Percentiles rank a stretch among this genome's conserved stretches.
These are phyloP conservation scores for Asparagopsis taxiformis DNA, from an alignment of 31 red algal species.

Conservation along the genomic window DNA sequence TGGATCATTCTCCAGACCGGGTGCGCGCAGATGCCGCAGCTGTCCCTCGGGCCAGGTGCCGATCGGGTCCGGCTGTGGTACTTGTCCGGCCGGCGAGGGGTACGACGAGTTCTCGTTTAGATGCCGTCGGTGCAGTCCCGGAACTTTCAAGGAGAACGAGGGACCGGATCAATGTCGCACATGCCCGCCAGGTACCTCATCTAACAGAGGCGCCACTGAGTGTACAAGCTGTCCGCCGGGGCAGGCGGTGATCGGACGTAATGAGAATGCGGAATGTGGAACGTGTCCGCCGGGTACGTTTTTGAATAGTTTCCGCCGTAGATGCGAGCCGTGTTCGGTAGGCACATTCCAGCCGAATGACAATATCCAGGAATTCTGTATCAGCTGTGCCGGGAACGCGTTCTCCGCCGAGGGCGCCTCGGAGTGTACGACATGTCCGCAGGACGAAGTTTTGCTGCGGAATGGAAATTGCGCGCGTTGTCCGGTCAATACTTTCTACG, in stretches of 20 bases:
- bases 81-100: slow-evolving; percentile 8
- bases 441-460: slow-evolving; percentile 5
- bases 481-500: neutral
- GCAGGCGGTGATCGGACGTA: slow-evolving; percentile 1
- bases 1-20: neutral
- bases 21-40: slow-evolving; percentile 1
- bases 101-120: neutral
- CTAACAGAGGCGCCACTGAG: neutral
- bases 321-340: neutral
- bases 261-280: neutral
- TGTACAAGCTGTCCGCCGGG: slow-evolving; percentile 13
- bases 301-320: neutral
- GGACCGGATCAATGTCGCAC: neutral
- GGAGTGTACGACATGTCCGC: slow-evolving; percentile 14
- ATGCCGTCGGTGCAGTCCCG: neutral
- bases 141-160: neutral
- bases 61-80: slow-evolving; percentile 6
- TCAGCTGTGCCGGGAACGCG: slow-evolving; percentile 13
- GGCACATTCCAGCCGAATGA: slow-evolving; percentile 1
- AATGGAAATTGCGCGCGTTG: slow-evolving; percentile 13
- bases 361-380: slow-evolving; percentile 3
- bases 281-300: slow-evolving; percentile 6
- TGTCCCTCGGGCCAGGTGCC: slow-evolving; percentile 13
- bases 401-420: slow-evolving; percentile 10
- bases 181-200: neutral